Percentiles rank a stretch among this genome's conserved stretches.
These are phyloP conservation scores for Venustampulla echinocandica DNA, from an alignment of 495 filamentous ascomycete genomes.

Conservation along the genomic window DNA sequence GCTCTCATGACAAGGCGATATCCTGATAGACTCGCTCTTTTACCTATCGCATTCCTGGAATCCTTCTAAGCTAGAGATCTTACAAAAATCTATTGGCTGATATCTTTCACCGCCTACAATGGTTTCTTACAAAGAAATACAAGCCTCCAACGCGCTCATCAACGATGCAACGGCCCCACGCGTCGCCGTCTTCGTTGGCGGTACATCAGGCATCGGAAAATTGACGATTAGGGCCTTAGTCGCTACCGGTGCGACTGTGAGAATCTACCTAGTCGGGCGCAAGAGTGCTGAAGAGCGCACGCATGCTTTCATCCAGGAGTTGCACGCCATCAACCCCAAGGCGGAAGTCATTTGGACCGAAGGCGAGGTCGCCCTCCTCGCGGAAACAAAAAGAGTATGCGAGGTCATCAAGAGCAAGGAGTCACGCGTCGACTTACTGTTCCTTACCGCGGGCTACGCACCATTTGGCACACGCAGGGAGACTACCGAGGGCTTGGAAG, in stretches of 20 bases:
- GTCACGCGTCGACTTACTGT: constrained; percentile 18
- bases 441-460: constrained; percentile 18
- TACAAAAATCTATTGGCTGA: constrained; percentile 14
- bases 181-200: constrained; percentile 26
- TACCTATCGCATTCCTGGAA: constrained; percentile 6
- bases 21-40: constrained; percentile 2
- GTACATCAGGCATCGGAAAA: constrained; percentile 32
- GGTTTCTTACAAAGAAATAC: constrained; percentile 29
- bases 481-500: constrained; percentile 21
- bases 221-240: constrained; percentile 29
- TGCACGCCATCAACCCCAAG: constrained; percentile 4
- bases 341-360: constrained; percentile 18
- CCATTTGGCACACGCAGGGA: constrained; percentile 7
- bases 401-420: constrained; percentile 11
- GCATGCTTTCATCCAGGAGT: constrained; percentile 27
- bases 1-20: constrained; percentile 1
- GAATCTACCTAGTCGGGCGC: constrained; percentile 32
- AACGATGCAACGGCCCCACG: constrained; percentile 25
- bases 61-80: constrained; percentile 4
- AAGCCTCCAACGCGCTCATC: constrained; percentile 32
- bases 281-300: constrained; percentile 27
- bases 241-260: constrained; percentile 3
- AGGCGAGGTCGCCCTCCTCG: constrained; percentile 16
- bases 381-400: constrained; percentile 18
- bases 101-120: constrained; percentile 23